These are phyloP conservation scores for Raddia distichophylla DNA, from an alignment of 176 grass and related monocot genomes.

Conservation along the genomic window DNA sequence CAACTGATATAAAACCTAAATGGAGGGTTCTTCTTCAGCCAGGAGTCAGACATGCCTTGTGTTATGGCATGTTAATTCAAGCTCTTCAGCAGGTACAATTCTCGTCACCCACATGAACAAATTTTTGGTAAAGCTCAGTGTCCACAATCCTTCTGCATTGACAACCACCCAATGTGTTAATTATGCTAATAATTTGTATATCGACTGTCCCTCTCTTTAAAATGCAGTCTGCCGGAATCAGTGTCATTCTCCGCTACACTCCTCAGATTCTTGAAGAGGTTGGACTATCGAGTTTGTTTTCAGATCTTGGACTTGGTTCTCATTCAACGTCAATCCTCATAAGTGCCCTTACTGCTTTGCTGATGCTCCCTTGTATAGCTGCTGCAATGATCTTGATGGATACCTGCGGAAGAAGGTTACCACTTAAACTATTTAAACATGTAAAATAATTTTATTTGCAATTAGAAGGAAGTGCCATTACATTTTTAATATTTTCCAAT, in stretches of 20 bases:
- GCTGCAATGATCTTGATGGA: conserved; percentile 90
- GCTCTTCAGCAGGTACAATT: conserved; percentile 80
- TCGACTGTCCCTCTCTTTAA: not conserved
- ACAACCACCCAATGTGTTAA: not conserved
- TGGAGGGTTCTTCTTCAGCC: conserved; percentile 76
- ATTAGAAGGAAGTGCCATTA: conserved; percentile 3
- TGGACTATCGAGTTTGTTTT: conserved; percentile 65
- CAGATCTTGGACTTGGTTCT: conserved; percentile 63
- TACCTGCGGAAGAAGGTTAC: conserved; percentile 78
- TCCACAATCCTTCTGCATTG: conserved; percentile 1
- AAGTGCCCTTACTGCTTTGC: conserved; percentile 68
- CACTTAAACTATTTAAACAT: not conserved
- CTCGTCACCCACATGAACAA: not conserved
- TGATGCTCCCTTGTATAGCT: conserved; percentile 85
- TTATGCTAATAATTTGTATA: conserved; percentile 34
- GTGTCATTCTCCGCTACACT: conserved; percentile 72
- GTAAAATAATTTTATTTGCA: conserved; percentile 10
- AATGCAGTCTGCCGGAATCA: conserved; percentile 89
- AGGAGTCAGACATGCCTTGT: conserved; percentile 73
- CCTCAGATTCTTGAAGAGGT: conserved; percentile 81
- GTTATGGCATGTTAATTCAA: conserved; percentile 76
- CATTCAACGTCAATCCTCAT: conserved; percentile 83
- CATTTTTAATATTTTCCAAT: not conserved
- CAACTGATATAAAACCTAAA: conserved; percentile 54
- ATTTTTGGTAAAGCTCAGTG: conserved; percentile 2